phyloP scores from a whole-genome alignment of 2,329 filamentous ascomycete genomes.

The Colletotrichum destructivum region DNA sequence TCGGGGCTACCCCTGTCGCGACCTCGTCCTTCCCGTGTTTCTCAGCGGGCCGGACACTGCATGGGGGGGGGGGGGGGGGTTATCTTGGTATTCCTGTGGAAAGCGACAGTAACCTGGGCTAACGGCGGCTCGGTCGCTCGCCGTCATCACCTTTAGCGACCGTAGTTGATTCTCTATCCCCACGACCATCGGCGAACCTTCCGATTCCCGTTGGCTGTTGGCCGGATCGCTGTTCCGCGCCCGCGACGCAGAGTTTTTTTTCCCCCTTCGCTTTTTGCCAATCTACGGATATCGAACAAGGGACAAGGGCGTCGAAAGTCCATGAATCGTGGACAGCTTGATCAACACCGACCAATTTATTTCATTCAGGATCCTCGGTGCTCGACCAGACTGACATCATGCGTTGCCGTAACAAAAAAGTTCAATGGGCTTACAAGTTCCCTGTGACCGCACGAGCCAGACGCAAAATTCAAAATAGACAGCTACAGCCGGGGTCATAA shows the following conservation, averaged over 20 bases:
- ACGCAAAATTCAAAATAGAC: constrained; percentile 11
- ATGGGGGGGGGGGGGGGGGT: constrained; percentile 26
- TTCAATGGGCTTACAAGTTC: constrained; percentile 1
- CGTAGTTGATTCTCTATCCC: constrained; percentile 5
- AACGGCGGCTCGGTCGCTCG: constrained; percentile 19
- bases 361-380: constrained; percentile 19
- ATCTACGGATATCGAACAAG: not conserved
- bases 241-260: not conserved
- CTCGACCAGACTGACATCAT: constrained; percentile 29
- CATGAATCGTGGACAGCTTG: constrained; percentile 22
- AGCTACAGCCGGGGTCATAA: constrained; percentile 1
- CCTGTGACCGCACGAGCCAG: constrained; percentile 8
- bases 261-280: not conserved
- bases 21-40: constrained; percentile 30
- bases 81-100: constrained; percentile 22
- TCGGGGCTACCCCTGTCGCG: constrained; percentile 32
- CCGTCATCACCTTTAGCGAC: constrained; percentile 16
- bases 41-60: constrained; percentile 37
- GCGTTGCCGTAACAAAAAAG: constrained; percentile 9
- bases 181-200: constrained; percentile 12
- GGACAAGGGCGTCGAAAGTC: constrained; percentile 2
- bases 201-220: constrained; percentile 4
- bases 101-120: not conserved
- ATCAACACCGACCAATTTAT: constrained; percentile 20
- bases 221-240: not conserved